Base-by-base conservation (phyloP, 2,329 filamentous ascomycete genomes). In the Chrysoporthe cubensis region DNA sequence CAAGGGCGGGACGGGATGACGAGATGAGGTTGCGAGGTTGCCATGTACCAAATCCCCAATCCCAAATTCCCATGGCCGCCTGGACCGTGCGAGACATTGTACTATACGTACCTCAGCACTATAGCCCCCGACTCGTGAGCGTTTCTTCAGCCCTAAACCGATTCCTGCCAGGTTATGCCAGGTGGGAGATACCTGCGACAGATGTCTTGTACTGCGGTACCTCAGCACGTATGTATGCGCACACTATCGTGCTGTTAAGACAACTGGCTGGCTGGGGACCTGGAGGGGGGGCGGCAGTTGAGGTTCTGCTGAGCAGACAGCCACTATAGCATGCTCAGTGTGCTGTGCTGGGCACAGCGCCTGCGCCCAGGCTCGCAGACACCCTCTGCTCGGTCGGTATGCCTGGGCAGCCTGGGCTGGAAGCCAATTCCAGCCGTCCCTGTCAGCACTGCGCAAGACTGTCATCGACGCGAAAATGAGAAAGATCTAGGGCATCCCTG, bases 81-180 rank as follows among this genome's bases (percentile, higher is more conserved):
- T 34, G 26, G 21, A 34, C 42, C 40, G 43, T 34, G 42, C 16
- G 59, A 46, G 34, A 44, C 57, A 43, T 14, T 42, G 34, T 26
- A 26, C 26, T 26, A 26, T 26, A 26, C 26, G 26, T 26, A 26
- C 26, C 26, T 26, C 26, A 26, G 26, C 26, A 26, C 2, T 26
- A 26, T 26, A 26, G 26, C 26, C 34, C 37, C 40, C 21, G 57
- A 21, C 40, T 60, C 40, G 32, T 26, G 26, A 26, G 48, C 59
- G 59, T 61, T 61, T 61, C 59, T 48, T 61, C 59, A 61, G 59
- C 59, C 59, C 59, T 48, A 48, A 40, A 57, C 54, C 54, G 6
- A n/a, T 57, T 61, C 59, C 59, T 61, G 59, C 21, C n/a, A 32
- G 37, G n/a, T 54, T 34, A 21, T 34, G 26, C 50, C 50, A 54